These are phyloP conservation scores for Acer campestre DNA, from an alignment of 345 rosid genomes.

Conservation along the genomic window DNA sequence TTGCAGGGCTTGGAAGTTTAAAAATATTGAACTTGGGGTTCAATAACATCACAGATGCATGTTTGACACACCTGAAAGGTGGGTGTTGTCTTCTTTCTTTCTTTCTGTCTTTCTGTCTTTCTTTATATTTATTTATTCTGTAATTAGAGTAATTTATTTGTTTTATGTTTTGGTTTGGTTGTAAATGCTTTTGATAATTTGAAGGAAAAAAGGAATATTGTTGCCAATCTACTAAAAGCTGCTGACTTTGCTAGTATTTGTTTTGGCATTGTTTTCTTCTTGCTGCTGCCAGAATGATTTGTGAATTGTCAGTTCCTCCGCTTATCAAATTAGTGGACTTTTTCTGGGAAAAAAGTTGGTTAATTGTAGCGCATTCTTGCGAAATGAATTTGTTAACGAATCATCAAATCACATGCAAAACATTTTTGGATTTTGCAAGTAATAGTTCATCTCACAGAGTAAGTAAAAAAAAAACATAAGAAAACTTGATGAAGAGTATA, in stretches of 20 bases:
- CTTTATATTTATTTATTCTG: neutral
- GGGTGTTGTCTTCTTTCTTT: neutral
- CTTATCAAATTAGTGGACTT: neutral
- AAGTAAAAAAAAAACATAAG: neutral
- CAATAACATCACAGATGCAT: constrained; percentile 74
- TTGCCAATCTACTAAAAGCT: neutral
- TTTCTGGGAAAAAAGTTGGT: neutral
- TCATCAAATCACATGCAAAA: neutral
- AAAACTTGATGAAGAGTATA: neutral
- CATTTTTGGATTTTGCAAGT: neutral
- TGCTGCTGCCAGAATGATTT: neutral
- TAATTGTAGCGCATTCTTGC: neutral
- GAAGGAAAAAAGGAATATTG: too few species aligned
- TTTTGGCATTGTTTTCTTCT: neutral
- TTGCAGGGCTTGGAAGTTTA: constrained; percentile 57
- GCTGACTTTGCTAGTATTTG: neutral
- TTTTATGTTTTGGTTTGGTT: too few species aligned
- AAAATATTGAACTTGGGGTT: constrained; percentile 82
- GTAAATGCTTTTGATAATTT: too few species aligned
- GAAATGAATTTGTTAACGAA: neutral
- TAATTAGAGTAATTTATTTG: too few species aligned
- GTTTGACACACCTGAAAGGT: constrained; percentile 87
- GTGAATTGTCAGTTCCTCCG: neutral
- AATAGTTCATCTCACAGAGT: too few species aligned
- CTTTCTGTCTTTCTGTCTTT: neutral